These are phyloP conservation scores for Davidsoniella australis DNA, from an alignment of 2,329 filamentous ascomycete genomes.

Conservation along the genomic window DNA sequence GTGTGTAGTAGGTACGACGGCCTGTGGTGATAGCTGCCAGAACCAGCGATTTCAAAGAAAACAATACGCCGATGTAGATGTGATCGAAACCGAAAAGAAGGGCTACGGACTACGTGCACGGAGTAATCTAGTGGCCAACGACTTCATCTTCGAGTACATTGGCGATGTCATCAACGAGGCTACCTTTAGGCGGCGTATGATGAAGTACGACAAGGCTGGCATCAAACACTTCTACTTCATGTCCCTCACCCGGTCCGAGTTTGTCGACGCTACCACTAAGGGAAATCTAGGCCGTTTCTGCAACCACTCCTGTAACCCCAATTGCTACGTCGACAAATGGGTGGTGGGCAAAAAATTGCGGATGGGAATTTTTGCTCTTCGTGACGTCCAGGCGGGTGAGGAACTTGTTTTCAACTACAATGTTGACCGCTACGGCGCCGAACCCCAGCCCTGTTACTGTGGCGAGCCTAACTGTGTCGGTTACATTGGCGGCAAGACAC, in stretches of 20 bases:
- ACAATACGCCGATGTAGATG: slow-evolving; percentile 77
- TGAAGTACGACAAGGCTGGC: slow-evolving; percentile 85
- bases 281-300: slow-evolving; percentile 94
- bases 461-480: slow-evolving; percentile 87
- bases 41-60: slow-evolving; percentile 89
- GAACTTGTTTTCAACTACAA: slow-evolving; percentile 99
- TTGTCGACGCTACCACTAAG: slow-evolving; percentile 93
- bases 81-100: slow-evolving; percentile 97
- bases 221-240: slow-evolving; percentile 99
- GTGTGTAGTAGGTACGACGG: slow-evolving; percentile 57
- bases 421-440: slow-evolving; percentile 90
- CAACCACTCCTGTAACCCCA: slow-evolving; percentile 97
- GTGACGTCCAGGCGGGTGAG: slow-evolving; percentile 70
- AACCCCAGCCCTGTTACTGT: slow-evolving; percentile 94
- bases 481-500: slow-evolving; percentile 93
- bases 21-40: slow-evolving; percentile 75
- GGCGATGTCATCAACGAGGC: slow-evolving; percentile 93
- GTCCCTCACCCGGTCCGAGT: slow-evolving; percentile 91
- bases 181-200: slow-evolving; percentile 75
- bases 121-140: slow-evolving; percentile 56
- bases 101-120: slow-evolving; percentile 83
- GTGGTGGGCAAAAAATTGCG: slow-evolving; percentile 91
- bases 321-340: slow-evolving; percentile 99
- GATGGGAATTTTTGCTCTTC: slow-evolving; percentile 95
- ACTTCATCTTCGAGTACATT: slow-evolving; percentile 97